Percentiles rank a stretch among this genome's conserved stretches.
phyloP scores from a whole-genome alignment of 73 alveolate species.

The Tetrahymena malaccensis region DNA sequence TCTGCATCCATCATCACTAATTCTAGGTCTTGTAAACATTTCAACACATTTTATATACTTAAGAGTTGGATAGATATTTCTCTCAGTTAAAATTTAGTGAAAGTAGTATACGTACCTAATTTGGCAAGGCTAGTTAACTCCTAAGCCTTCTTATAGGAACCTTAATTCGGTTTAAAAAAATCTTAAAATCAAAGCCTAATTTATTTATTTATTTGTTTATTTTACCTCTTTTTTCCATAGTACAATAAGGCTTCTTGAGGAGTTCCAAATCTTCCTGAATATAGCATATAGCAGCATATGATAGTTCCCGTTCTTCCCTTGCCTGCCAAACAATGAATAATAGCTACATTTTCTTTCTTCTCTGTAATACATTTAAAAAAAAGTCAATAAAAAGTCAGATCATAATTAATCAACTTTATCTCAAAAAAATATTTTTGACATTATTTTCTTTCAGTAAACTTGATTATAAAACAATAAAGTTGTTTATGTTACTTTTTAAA shows the following conservation, averaged over 20 bases:
- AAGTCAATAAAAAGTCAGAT: no score
- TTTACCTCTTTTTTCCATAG: constrained; percentile 57
- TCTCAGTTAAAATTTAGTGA: constrained; percentile 6
- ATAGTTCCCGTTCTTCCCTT: constrained; percentile 80
- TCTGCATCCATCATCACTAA: constrained; percentile 32
- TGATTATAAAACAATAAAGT: neutral
- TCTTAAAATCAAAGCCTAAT: neutral
- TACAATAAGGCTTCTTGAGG: constrained; percentile 49
- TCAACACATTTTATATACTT: constrained; percentile 4
- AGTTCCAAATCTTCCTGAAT: constrained; percentile 48
- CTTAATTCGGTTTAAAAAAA: neutral
- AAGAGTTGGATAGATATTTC: constrained; percentile 1
- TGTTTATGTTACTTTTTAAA: neutral
- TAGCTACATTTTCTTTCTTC: constrained; percentile 50
- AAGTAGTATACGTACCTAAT: constrained; percentile 55
- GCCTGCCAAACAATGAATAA: constrained; percentile 74
- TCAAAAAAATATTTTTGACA: neutral
- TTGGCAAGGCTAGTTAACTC: constrained; percentile 65
- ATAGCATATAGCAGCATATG: constrained; percentile 59
- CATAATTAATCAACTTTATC: neutral
- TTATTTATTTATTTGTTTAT: neutral
- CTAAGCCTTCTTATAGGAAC: constrained; percentile 44
- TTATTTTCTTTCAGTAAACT: neutral
- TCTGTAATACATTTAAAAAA: neutral
- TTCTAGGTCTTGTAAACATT: constrained; percentile 45